phyloP scores from a whole-genome alignment of 257 asterid species.

The Mentha longifolia region DNA sequence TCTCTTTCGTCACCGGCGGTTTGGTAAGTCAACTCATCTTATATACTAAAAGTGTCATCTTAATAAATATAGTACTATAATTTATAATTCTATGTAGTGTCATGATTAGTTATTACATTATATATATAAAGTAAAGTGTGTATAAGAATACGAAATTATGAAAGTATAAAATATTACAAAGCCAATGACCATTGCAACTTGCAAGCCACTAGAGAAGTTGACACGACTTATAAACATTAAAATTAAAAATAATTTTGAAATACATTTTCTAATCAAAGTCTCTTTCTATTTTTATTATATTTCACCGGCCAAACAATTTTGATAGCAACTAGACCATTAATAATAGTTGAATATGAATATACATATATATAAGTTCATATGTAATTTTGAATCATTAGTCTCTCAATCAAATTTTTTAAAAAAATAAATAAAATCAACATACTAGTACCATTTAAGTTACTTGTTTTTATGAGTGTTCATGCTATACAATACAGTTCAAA shows the following conservation, averaged over 20 bases:
- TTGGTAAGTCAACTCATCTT: slow-evolving; percentile 49
- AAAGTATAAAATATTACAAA: not conserved
- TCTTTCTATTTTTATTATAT: no score
- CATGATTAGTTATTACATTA: no score
- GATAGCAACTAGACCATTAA: not conserved
- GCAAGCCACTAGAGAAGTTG: not conserved
- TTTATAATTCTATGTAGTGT: not conserved
- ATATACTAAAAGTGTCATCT: not conserved
- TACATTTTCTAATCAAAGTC: no score
- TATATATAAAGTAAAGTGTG: no score
- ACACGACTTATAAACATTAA: not conserved
- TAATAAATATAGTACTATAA: no score
- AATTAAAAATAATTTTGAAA: no score
- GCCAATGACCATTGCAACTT: not conserved
- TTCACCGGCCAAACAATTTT: not conserved
- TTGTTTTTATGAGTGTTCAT: no score
- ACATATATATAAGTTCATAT: no score
- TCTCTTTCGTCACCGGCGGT: slow-evolving; percentile 80
- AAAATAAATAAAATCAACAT: no score
- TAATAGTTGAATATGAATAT: not conserved
- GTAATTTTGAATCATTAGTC: no score
- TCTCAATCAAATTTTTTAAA: not conserved
- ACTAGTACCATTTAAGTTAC: no score
- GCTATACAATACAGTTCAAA: no score
- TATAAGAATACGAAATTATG: not conserved